phyloP scores from a whole-genome alignment of 768 basidiomycete species.

The Hygrophorus pudorinus region DNA sequence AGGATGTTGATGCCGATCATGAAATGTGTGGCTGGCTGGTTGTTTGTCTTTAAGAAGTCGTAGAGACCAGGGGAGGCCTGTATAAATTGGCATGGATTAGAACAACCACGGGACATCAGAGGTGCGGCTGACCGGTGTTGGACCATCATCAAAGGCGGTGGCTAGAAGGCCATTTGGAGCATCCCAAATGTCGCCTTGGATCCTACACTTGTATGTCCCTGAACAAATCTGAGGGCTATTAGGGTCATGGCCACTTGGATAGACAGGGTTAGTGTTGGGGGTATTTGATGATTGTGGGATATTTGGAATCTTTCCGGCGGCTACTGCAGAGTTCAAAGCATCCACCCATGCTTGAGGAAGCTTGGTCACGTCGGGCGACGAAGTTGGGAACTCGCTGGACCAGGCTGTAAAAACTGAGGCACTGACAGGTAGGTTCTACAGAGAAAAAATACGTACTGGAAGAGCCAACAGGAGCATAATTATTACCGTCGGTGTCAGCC shows the following conservation, averaged over 20 bases:
- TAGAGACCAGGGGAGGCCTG: conserved; percentile 42
- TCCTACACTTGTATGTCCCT: conserved; percentile 58
- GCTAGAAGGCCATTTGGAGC: conserved; percentile 62
- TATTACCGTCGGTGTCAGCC: conserved; percentile 32
- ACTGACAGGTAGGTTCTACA: not conserved
- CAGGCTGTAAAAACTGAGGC: conserved; percentile 34
- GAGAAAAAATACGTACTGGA: conserved; percentile 29
- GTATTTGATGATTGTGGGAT: conserved; percentile 39
- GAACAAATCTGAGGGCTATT: conserved; percentile 58
- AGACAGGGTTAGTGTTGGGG: conserved; percentile 29
- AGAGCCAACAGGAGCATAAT: conserved; percentile 50
- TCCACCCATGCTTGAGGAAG: conserved; percentile 65
- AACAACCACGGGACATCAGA: conserved; percentile 1
- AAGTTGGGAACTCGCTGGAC: conserved; percentile 48
- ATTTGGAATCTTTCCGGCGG: conserved; percentile 64
- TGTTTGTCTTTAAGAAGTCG: conserved; percentile 55
- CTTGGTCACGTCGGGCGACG: conserved; percentile 32
- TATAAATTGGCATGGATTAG: not conserved
- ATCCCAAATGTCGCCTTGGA: conserved; percentile 60
- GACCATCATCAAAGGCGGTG: conserved; percentile 77
- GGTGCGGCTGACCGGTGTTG: conserved; percentile 29
- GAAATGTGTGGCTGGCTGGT: conserved; percentile 74
- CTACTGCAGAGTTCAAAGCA: conserved; percentile 57
- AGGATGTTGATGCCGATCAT: conserved; percentile 80
- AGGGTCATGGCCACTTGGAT: conserved; percentile 35